Evolutionary conservation across 2,329 filamentous ascomycete genomes (phyloP).

Genomic region (Canariomyces notabilis): DNA sequence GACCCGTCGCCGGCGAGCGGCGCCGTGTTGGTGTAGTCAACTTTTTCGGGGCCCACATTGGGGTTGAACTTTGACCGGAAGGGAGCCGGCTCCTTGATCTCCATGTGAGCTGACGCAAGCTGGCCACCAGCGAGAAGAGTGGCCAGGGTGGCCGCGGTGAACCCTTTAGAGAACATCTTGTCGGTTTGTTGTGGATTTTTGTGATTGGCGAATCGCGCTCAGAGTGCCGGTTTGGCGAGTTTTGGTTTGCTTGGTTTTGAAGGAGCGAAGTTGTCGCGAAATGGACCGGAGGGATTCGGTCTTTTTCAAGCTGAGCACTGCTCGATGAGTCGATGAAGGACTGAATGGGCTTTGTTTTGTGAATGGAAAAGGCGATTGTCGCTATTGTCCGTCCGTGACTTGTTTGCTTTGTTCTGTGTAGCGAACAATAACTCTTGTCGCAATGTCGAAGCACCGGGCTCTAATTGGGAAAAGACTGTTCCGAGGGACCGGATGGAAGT

Average conservation of each 20-base stretch:
- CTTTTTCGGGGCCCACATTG: constrained; percentile 38
- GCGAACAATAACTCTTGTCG: constrained; percentile 15
- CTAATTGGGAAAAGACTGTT: constrained; percentile 1
- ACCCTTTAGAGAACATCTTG: constrained; percentile 38
- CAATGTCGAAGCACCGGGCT: constrained; percentile 18
- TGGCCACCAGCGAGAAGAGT: constrained; percentile 31
- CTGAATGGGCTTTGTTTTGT: constrained; percentile 14
- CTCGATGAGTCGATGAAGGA: constrained; percentile 17
- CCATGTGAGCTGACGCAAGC: constrained; percentile 50
- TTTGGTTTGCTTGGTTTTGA: constrained; percentile 4
- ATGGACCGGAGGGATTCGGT: constrained; percentile 6
- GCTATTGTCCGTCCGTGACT: constrained; percentile 16
- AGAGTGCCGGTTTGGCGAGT: constrained; percentile 17
- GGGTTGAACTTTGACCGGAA: constrained; percentile 51
- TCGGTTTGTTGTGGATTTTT: constrained; percentile 11
- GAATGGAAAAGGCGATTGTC: constrained; percentile 1
- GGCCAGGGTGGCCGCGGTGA: constrained; percentile 39
- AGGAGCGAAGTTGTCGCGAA: constrained; percentile 14
- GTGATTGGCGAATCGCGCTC: constrained; percentile 13
- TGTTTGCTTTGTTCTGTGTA: background rate
- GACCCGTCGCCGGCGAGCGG: constrained; percentile 57
- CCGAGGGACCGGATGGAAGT: constrained; percentile 9
- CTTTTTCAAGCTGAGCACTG: constrained; percentile 18
- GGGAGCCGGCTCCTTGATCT: constrained; percentile 49
- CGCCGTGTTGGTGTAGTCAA: constrained; percentile 68